These are phyloP conservation scores for Neofusicoccum sp. DNA, from an alignment of 2,329 filamentous ascomycete genomes.

Conservation along the genomic window DNA sequence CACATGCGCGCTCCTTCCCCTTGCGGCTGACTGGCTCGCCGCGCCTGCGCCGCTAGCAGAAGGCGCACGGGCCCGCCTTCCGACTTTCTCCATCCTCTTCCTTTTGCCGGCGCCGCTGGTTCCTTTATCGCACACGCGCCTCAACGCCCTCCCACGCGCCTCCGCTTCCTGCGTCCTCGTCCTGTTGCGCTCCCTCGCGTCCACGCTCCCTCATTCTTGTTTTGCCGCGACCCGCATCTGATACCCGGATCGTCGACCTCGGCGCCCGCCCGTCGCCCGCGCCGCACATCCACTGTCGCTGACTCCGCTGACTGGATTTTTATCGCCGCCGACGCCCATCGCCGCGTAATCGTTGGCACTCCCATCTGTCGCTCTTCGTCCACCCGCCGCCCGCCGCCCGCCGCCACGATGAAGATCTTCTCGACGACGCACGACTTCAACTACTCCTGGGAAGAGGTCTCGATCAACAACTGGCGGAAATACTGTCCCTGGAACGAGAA, in stretches of 20 bases:
- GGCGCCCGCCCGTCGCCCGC: not conserved
- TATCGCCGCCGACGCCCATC: not conserved
- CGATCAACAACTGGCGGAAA: conserved; percentile 96
- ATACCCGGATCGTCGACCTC: not conserved
- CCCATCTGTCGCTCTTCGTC: conserved; percentile 26
- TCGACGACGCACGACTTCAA: conserved; percentile 85
- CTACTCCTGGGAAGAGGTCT: conserved; percentile 99
- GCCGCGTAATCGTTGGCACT: not conserved
- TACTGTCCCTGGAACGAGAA: conserved; percentile 99
- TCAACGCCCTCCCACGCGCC: not conserved
- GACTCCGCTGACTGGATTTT: conserved; percentile 2
- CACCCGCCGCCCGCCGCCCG: not conserved
- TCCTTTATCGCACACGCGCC: conserved; percentile 11
- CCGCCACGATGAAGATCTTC: conserved; percentile 81
- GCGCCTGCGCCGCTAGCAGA: not conserved
- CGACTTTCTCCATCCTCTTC: conserved; percentile 13
- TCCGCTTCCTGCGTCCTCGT: not conserved
- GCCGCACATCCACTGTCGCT: conserved; percentile 3
- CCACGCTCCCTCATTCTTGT: conserved; percentile 1
- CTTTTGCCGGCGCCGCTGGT: not conserved
- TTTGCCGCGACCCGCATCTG: not conserved
- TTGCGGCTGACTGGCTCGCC: not conserved
- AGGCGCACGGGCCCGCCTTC: conserved; percentile 1
- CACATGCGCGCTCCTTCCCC: not conserved
- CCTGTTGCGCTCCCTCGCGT: not conserved